Evolutionary conservation across 371 early-diverging fungal genomes (phyloP), one percentile per base, ranked within the genome.

Genomic region (Massospora cicadina): DNA sequence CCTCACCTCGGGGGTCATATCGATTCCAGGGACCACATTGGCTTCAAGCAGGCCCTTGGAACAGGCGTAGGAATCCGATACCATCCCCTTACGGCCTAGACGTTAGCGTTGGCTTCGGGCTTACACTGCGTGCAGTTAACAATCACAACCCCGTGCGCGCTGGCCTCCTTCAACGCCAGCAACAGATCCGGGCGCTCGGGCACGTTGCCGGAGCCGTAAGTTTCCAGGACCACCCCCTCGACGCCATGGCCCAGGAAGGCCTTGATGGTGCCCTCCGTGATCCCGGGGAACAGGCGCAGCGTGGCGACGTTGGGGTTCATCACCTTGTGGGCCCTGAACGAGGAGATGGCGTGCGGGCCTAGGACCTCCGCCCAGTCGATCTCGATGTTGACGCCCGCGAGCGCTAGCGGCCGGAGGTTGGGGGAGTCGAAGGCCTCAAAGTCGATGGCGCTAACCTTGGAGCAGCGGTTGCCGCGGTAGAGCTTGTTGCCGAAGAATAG

Each of bases 401-500:
- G 78, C 2, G 90, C 97, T 17, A 98, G 77, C 3, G 96, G 87
- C 2, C 85, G 68, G 30, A 94, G 65, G 69, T 97, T 98, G 13
- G 96, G 96, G 32, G 93, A 93, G 67, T 92, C 93, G 72, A 98
- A 98, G 1, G 98, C 98, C 64, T 90, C 82, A 73, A 98, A 93
- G 67, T 93, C 91, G 33, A 93, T 86, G 0, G 98, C 93, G 66
- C 92, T 87, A 30, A 89, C 79, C 69, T 98, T 98, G 33, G 89
- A 82, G n/a, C 84, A 80, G 63, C 98, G 80, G 68, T 96, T 98
- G 33, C 97, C 98, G n/a, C 97, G 81, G 70, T 81, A 95, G 23
- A 98, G 78, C 69, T 90, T 90, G 73, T 97, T 87, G 68, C 83
- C 81, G 72, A 98, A 98, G 75, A 91, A 97, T 12, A 98, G 78